A percentile compares a stretch with the other conserved stretches of the same genome.
phyloP scores from a whole-genome alignment of 805 yeast genomes.

The Pichia rugopelliculosa region DNA sequence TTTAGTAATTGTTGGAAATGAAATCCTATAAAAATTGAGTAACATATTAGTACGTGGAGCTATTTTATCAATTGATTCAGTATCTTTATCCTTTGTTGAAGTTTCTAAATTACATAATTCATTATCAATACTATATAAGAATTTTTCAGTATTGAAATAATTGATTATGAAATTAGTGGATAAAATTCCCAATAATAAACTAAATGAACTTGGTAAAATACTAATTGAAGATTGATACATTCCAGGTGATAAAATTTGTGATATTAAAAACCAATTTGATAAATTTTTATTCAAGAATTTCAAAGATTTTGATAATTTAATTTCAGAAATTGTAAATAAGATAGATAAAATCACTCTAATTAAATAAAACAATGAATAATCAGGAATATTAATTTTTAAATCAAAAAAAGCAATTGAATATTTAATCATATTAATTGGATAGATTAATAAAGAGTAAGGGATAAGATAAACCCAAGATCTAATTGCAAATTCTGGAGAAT shows the following conservation, averaged over 20 bases:
- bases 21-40: slow-evolving; percentile 9
- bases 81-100: slow-evolving; percentile 10
- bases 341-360: slow-evolving; percentile 40
- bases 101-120: slow-evolving; percentile 15
- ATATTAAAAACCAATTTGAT: slow-evolving; percentile 57
- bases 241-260: slow-evolving; percentile 63
- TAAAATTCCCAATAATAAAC: slow-evolving; percentile 46
- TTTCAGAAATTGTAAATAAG: slow-evolving; percentile 44
- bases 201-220: slow-evolving; percentile 76
- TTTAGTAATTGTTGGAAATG: slow-evolving; percentile 15
- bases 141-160: slow-evolving; percentile 25
- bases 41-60: slow-evolving; percentile 12
- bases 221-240: slow-evolving; percentile 85
- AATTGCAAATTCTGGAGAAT: slow-evolving; percentile 82
- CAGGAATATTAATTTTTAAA: slow-evolving; percentile 1
- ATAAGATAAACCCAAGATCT: slow-evolving; percentile 76
- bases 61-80: slow-evolving; percentile 12
- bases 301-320: slow-evolving; percentile 39
- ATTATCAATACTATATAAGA: slow-evolving; percentile 13
- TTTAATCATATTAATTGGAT: slow-evolving; percentile 17
- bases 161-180: slow-evolving; percentile 35
- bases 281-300: slow-evolving; percentile 29
- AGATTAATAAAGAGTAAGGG: slow-evolving; percentile 32
- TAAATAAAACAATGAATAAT: slow-evolving; percentile 40
- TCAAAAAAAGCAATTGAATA: not conserved